Evolutionary conservation across 768 basidiomycete species (phyloP).

Genomic region (Rhodotorula paludigena): DNA sequence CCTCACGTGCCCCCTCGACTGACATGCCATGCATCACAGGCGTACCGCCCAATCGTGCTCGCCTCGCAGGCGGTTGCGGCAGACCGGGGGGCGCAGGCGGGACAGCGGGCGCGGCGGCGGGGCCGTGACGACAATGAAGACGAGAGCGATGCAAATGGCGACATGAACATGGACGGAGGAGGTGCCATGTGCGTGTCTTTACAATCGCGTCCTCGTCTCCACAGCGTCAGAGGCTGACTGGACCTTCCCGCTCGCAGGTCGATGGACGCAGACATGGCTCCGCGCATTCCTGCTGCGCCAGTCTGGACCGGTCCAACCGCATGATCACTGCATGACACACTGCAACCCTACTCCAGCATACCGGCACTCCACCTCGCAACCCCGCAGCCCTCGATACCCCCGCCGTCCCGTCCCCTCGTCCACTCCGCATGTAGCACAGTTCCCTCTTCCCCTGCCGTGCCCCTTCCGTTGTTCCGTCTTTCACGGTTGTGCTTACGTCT

Average conservation of each 20-base stretch:
- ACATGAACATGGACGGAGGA: background rate
- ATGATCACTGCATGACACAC: too few relatives aligned
- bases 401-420: background rate
- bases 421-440: background rate
- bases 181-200: background rate
- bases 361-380: background rate
- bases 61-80: conserved; percentile 65
- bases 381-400: background rate
- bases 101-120: conserved; percentile 53
- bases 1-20: background rate
- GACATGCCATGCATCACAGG: conserved; percentile 52
- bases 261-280: background rate
- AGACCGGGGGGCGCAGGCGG: conserved; percentile 52
- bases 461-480: background rate
- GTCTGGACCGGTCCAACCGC: background rate
- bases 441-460: background rate
- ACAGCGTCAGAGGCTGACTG: background rate
- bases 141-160: conserved; percentile 66
- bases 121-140: conserved; percentile 60
- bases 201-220: too few relatives aligned
- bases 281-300: background rate
- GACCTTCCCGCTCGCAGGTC: background rate
- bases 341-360: too few relatives aligned
- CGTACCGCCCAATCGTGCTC: conserved; percentile 87
- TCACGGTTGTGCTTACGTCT: too few relatives aligned